These are phyloP conservation scores for Helichrysum umbraculigerum DNA, from an alignment of 129 eudicot species.

Conservation along the genomic window DNA sequence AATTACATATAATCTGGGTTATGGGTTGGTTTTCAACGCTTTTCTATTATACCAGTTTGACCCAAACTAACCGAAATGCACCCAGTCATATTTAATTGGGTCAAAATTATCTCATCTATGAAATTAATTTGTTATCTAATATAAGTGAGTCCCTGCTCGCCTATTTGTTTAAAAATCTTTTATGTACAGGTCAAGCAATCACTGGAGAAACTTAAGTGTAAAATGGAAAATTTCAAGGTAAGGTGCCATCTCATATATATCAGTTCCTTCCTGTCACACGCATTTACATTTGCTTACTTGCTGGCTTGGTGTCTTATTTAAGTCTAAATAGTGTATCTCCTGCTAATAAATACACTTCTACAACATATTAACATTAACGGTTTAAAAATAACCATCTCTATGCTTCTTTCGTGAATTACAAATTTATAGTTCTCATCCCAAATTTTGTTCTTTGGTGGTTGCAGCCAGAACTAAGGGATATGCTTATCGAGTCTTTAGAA, in stretches of 20 bases:
- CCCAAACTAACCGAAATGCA: neutral
- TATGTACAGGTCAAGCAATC: slow-evolving; percentile 59
- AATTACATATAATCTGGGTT: neutral
- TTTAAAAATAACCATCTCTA: neutral
- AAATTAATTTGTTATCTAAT: neutral
- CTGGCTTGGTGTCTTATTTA: neutral
- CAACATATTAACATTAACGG: neutral
- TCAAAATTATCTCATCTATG: neutral
- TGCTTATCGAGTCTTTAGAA: slow-evolving; percentile 51
- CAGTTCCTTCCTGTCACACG: neutral
- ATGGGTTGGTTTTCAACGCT: neutral
- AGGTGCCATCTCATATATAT: neutral
- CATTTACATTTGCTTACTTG: neutral
- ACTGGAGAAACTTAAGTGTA: slow-evolving; percentile 47
- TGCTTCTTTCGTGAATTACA: neutral
- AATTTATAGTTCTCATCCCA: neutral
- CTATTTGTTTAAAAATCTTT: slow-evolving; percentile 9
- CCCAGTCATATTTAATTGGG: neutral
- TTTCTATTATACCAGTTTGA: neutral
- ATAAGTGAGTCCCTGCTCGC: neutral
- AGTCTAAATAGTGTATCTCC: neutral
- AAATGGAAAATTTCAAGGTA: slow-evolving; percentile 54
- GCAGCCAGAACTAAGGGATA: slow-evolving; percentile 57
- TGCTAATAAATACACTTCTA: neutral
- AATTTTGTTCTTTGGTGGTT: slow-evolving; percentile 24